Evolutionary conservation across 2,329 filamentous ascomycete genomes (phyloP), one percentile per base, ranked within the genome.

Genomic region (Botrytis hyacinthi): DNA sequence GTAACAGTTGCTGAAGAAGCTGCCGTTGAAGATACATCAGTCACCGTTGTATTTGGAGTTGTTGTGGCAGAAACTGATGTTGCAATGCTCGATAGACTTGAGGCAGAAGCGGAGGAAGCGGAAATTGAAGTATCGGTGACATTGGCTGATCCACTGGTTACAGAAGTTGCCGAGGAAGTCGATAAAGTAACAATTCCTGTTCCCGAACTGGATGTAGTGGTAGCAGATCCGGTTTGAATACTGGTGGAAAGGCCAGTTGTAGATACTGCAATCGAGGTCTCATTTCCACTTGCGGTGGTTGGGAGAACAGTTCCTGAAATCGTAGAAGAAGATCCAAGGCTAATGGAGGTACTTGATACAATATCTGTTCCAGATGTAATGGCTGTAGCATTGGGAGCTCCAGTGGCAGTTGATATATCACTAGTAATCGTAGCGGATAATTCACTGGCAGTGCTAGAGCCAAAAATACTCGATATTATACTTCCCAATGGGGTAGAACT

Each of bases 401-500:
- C n/a, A 12, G 65, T 67, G 20, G 46, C 65, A 57, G n/a, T 72
- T 20, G 48, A 67, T 4, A 54, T 0, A 37, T 5, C 35, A 26
- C 70, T 29, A 20, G 51, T 59, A 22, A 59, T 60, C 26, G 61
- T 68, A 35, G 70, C 62, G 29, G 62, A 68, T 37, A 10, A n/a
- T 48, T 26, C 40, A 68, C 29, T 57, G 51, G 46, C 60, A 42
- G 48, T 51, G 32, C 57, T 60, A 22, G 71, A 73, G 37, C 61
- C 63, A 59, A 74, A 71, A 48, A 74, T 74, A 57, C 73, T 74
- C n/a, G 73, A 74, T n/a, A 74, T 73, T 22, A 74, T 63, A 60
- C 73, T 74, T 51, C 61, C 73, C 57, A 74, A 61, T 14, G 68
- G 40, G 16, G 51, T 71, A 26, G 69, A 71, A 40, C 59, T 65